Evolutionary conservation across 2,329 filamentous ascomycete genomes (phyloP).

Genomic region (Aureobasidium lini): DNA sequence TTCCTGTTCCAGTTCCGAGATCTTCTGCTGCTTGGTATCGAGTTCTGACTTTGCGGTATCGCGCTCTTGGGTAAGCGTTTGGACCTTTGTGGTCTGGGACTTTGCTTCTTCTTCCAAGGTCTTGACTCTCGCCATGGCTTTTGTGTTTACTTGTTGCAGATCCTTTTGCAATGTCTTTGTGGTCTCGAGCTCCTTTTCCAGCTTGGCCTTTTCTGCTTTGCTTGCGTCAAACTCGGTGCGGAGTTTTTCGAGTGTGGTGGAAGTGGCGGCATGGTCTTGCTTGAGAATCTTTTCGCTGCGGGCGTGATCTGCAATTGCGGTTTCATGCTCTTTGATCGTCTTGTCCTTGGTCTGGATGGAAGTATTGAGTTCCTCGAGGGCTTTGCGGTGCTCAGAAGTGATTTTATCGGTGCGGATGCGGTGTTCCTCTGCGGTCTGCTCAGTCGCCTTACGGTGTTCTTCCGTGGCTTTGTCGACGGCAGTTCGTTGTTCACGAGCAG

Average conservation of each 20-base stretch:
- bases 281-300: neutral
- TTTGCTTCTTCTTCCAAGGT: constrained; percentile 19
- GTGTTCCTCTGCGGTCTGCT: constrained; percentile 19
- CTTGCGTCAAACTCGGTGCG: neutral
- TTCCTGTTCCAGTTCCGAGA: constrained; percentile 38
- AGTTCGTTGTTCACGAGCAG: constrained; percentile 11
- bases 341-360: neutral
- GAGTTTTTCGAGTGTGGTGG: neutral
- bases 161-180: constrained; percentile 24
- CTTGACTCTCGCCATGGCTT: constrained; percentile 17
- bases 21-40: constrained; percentile 18
- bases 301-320: constrained; percentile 6
- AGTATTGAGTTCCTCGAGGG: neutral
- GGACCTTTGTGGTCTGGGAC: constrained; percentile 5
- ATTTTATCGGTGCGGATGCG: constrained; percentile 8
- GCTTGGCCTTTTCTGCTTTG: neutral
- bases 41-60: constrained; percentile 21
- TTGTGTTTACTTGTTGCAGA: constrained; percentile 17
- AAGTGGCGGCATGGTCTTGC: constrained; percentile 9
- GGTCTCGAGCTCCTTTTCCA: constrained; percentile 23
- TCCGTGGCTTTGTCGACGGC: constrained; percentile 12
- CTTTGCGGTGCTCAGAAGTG: constrained; percentile 19
- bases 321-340: neutral
- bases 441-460: constrained; percentile 19
- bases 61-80: constrained; percentile 19